Conservation (phyloP, 805 yeast species). For the Allodekkera sacchari region DNA sequence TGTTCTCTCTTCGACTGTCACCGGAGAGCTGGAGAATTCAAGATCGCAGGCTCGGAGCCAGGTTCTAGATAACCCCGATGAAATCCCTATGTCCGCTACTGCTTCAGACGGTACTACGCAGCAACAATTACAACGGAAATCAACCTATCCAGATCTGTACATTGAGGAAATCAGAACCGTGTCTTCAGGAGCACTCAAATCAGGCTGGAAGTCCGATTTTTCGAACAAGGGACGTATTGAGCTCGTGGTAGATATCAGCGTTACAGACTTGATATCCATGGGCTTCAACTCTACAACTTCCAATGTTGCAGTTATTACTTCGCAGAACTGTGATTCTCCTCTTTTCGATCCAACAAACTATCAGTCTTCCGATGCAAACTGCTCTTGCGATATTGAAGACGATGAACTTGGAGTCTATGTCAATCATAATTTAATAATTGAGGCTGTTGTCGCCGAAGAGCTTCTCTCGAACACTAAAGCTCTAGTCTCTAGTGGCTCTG, state of each 20-base stretch:
- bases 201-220: conserved; percentile 96
- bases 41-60: too few relatives aligned
- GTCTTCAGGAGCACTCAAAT: conserved; percentile 70
- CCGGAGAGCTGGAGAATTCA: conserved; percentile 2
- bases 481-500: conserved; percentile 8
- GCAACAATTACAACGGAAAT: conserved; percentile 2
- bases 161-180: conserved; percentile 70
- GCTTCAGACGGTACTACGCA: too few relatives aligned
- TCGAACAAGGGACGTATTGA: conserved; percentile 72
- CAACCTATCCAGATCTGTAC: conserved; percentile 28
- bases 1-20: conserved; percentile 3
- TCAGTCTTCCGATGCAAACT: conserved; percentile 32
- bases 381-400: conserved; percentile 77
- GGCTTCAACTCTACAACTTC: conserved; percentile 27
- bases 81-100: conserved; percentile 8
- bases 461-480: conserved; percentile 32
- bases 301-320: conserved; percentile 22
- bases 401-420: conserved; percentile 72
- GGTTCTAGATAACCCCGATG: conserved; percentile 8
- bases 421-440: conserved; percentile 69
- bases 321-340: conserved; percentile 25
- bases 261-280: conserved; percentile 49
- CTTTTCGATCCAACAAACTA: conserved; percentile 18
- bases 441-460: conserved; percentile 94
- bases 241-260: conserved; percentile 61